Conservation (phyloP, 1,284 basidiomycete genomes). For the Apiotrichum sp. region DNA sequence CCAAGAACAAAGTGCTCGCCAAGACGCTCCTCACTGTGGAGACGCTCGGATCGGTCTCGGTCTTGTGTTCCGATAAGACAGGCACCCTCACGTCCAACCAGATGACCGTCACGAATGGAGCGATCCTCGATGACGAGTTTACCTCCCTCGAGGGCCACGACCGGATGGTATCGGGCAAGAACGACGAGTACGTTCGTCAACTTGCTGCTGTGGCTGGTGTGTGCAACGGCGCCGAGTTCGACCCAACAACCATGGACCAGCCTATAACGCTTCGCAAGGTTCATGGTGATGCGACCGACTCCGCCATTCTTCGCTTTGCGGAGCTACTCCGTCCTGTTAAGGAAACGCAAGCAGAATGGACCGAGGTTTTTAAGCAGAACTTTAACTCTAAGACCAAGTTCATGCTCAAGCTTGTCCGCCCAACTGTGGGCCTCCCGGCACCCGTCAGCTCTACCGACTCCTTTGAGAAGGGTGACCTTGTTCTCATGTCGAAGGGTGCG, state of each 20-base stretch:
- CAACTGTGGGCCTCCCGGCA: not conserved
- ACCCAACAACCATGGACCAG: slow-evolving; percentile 41
- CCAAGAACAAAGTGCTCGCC: slow-evolving; percentile 56
- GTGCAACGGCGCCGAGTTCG: slow-evolving; percentile 61
- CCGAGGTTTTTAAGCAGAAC: slow-evolving; percentile 47
- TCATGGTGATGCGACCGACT: slow-evolving; percentile 61
- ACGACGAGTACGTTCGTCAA: slow-evolving; percentile 26
- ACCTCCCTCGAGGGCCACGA: slow-evolving; percentile 34
- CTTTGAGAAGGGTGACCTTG: slow-evolving; percentile 24
- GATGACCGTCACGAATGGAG: slow-evolving; percentile 50
- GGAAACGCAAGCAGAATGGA: slow-evolving; percentile 40
- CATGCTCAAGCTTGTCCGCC: slow-evolving; percentile 52
- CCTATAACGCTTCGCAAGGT: slow-evolving; percentile 51
- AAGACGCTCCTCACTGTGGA: slow-evolving; percentile 59
- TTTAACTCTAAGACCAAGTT: slow-evolving; percentile 66
- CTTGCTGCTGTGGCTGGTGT: slow-evolving; percentile 53
- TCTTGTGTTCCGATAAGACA: slow-evolving; percentile 58
- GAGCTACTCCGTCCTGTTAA: slow-evolving; percentile 49
- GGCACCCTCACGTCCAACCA: slow-evolving; percentile 52
- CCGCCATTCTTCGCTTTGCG: slow-evolving; percentile 58
- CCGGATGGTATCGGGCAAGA: slow-evolving; percentile 18
- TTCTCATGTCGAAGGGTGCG: slow-evolving; percentile 56
- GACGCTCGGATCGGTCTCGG: slow-evolving; percentile 56
- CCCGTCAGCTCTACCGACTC: slow-evolving; percentile 11
- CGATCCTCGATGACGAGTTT: slow-evolving; percentile 48